Conservation (phyloP, 805 yeast species). For the Spathaspora sp. region DNA sequence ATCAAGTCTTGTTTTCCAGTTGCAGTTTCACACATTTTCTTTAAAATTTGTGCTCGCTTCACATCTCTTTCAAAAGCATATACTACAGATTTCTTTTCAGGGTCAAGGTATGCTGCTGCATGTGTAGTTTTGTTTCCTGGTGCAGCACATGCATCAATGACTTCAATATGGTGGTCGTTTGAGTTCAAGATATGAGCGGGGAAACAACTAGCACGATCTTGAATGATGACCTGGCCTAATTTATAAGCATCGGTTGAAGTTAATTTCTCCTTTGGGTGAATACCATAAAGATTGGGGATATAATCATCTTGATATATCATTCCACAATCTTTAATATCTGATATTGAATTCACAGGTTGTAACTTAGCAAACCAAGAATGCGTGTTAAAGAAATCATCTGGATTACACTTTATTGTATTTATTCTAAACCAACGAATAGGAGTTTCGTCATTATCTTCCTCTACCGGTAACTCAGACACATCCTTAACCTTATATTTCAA, state of each 20-base stretch:
- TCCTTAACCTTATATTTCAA: constrained; percentile 63
- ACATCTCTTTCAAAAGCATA: constrained; percentile 87
- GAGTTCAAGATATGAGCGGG: constrained; percentile 77
- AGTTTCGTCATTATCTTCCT: constrained; percentile 47
- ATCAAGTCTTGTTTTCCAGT: constrained; percentile 33
- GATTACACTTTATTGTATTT: constrained; percentile 55
- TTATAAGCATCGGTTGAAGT: constrained; percentile 67
- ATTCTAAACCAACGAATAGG: constrained; percentile 81
- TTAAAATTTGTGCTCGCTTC: constrained; percentile 63
- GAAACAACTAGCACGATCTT: constrained; percentile 95
- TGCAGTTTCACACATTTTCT: constrained; percentile 77
- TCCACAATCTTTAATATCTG: constrained; percentile 39
- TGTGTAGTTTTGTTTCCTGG: constrained; percentile 99
- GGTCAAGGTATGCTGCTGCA: constrained; percentile 59
- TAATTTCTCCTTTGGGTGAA: constrained; percentile 71
- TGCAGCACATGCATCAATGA: constrained; percentile 95
- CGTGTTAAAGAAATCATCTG: constrained; percentile 34
- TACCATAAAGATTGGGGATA: constrained; percentile 76
- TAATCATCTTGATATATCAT: constrained; percentile 67
- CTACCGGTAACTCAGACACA: constrained; percentile 42
- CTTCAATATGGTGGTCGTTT: constrained; percentile 46
- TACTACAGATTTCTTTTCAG: constrained; percentile 34
- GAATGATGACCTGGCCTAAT: constrained; percentile 79
- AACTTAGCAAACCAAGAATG: constrained; percentile 38
- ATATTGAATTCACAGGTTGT: constrained; percentile 42